Base-by-base conservation (phyloP, 1,284 basidiomycete genomes). In the Sanghuangporus weigelae region DNA sequence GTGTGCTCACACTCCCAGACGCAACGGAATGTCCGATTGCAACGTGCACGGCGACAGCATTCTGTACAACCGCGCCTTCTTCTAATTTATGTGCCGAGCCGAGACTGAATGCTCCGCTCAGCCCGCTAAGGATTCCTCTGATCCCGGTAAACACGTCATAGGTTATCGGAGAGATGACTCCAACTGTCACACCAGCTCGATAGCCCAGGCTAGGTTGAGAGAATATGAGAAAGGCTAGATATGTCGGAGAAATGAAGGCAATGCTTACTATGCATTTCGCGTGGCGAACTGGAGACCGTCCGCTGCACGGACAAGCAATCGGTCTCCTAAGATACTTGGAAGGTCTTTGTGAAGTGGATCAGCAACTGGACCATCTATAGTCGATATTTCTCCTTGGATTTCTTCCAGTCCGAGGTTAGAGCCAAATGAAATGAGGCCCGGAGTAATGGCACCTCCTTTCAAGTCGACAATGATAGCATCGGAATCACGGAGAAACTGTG, bases 201-300 rank as follows among this genome's bases (percentile, higher is more conserved):
- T 86, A 85, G 2, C 85, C 83, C 1, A 84, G 75, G 36, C 87
- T 89, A 62, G 26, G 4, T 31, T 31, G 26, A n/a, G 21, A 11
- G 12, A 53, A 19, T 31, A 39, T 40, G 19, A 40, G 35, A 3
- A 50, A 78, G 2, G 38, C 16, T 5, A n/a, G 7, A n/a, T 3
- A 31, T 31, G 26, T 31, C 26, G 26, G 26, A 31, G 1, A 35
- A 59, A 44, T 35, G 55, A 19, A 2, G 31, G 12, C 16, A 31
- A 31, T 6, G 80, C 89, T 68, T 71, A 91, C 90, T 92, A 77
- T 38, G 87, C 84, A 73, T 93, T 83, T n/a, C 92, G 83, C 44
- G 84, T 86, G 1, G 79, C 84, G 71, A 88, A 93, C 64, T 84
- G 77, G 12, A 93, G 79, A 0, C 92, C 93, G 70, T 95, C 93